Evolutionary conservation across 768 basidiomycete genomes (phyloP).

Genomic region (Collybia nuda): DNA sequence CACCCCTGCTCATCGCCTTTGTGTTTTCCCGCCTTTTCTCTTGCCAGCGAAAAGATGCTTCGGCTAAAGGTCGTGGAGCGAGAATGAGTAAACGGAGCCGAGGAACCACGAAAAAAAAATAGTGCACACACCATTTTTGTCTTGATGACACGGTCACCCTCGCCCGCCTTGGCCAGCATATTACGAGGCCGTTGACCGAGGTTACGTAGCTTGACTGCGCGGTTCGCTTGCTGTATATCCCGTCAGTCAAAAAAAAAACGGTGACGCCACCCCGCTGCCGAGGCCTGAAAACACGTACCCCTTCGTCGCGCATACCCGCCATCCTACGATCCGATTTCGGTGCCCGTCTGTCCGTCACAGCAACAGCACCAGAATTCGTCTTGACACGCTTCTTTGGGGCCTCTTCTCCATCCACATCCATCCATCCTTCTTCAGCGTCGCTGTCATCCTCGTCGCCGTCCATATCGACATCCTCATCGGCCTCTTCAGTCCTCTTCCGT

Average conservation of each 20-base stretch:
- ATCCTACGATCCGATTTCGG: constrained; percentile 75
- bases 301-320: constrained; percentile 76
- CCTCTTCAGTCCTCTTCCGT: constrained; percentile 75
- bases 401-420: constrained; percentile 51
- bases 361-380: constrained; percentile 57
- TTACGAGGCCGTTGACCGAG: constrained; percentile 87
- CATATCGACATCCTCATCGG: constrained; percentile 62
- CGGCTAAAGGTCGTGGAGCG: constrained; percentile 53
- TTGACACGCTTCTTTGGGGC: constrained; percentile 61
- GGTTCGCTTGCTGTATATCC: constrained; percentile 66
- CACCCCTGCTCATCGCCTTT: constrained; percentile 52
- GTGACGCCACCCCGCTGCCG: background rate
- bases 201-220: constrained; percentile 80
- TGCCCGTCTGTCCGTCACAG: constrained; percentile 46
- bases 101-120: constrained; percentile 5
- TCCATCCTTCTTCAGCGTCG: constrained; percentile 41
- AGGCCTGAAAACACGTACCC: constrained; percentile 41
- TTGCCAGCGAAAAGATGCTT: constrained; percentile 87
- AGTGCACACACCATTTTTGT: constrained; percentile 80
- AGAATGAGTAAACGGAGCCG: constrained; percentile 8
- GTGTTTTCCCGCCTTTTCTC: constrained; percentile 81
- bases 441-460: constrained; percentile 50
- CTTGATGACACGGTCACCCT: constrained; percentile 80
- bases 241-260: constrained; percentile 5
- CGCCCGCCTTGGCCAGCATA: constrained; percentile 86